Evolutionary conservation across 1,284 basidiomycete species (phyloP).

Genomic region (Megacollybia platyphylla): DNA sequence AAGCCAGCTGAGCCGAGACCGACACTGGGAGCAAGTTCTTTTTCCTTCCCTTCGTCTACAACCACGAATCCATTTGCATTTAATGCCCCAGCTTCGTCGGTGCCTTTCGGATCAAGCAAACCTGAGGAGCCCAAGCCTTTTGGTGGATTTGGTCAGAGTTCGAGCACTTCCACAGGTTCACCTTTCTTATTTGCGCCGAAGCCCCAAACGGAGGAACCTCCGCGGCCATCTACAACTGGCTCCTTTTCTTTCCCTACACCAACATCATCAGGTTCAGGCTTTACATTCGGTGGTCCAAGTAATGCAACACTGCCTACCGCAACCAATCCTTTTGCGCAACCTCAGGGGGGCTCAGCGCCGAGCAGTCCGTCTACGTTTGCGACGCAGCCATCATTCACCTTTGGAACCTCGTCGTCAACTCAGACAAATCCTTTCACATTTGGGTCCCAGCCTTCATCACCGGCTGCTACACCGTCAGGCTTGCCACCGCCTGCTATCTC

Average conservation of each 20-base stretch:
- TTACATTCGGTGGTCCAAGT: neutral
- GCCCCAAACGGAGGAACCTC: constrained; percentile 12
- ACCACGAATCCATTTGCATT: neutral
- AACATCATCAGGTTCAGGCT: neutral
- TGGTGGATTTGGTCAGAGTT: neutral
- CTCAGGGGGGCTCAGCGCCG: neutral
- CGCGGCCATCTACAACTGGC: constrained; percentile 1
- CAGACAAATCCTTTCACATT: constrained; percentile 1
- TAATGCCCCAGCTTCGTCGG: neutral
- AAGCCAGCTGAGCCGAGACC: constrained; percentile 4
- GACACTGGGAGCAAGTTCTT: neutral
- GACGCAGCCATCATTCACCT: neutral
- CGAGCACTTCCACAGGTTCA: constrained; percentile 1
- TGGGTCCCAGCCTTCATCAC: constrained; percentile 2
- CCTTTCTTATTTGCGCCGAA: constrained; percentile 4
- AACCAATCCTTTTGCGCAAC: neutral
- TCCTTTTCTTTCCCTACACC: constrained; percentile 8
- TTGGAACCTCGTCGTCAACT: neutral
- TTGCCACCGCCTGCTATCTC: neutral
- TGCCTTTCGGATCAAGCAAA: neutral
- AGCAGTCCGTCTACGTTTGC: neutral
- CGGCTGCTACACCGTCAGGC: neutral
- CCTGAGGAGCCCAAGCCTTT: constrained; percentile 3
- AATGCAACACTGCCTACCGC: neutral
- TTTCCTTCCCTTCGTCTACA: constrained; percentile 1